These are phyloP conservation scores for Phytophthora foliorum DNA, from an alignment of 352 stramenopile genomes.

Conservation along the genomic window DNA sequence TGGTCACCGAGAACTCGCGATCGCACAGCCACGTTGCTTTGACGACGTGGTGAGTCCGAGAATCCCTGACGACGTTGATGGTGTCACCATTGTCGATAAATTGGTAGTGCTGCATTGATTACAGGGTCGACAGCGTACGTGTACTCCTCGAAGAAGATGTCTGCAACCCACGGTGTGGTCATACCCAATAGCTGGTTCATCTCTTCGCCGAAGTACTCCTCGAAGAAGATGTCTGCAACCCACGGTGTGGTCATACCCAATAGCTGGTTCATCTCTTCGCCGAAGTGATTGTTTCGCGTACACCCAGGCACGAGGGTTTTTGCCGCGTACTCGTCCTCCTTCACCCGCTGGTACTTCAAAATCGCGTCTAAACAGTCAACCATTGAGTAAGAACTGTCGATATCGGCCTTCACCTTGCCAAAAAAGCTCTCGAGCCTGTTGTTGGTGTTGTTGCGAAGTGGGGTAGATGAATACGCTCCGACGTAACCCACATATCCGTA, in stretches of 20 bases:
- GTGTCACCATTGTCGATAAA: too few relatives aligned
- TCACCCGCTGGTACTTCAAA: not conserved
- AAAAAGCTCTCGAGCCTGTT: too few relatives aligned
- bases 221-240: not conserved
- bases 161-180: too few relatives aligned
- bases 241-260: not conserved
- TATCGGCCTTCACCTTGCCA: not conserved
- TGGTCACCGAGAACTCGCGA: not conserved
- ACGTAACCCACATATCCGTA: slow-evolving; percentile 9
- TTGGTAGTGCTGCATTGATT: too few relatives aligned
- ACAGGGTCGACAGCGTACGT: too few relatives aligned
- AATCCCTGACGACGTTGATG: not conserved
- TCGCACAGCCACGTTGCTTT: not conserved
- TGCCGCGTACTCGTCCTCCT: not conserved
- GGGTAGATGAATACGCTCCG: not conserved
- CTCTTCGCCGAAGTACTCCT: not conserved
- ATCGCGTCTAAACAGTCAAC: not conserved
- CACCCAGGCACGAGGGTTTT: not conserved
- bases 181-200: too few relatives aligned
- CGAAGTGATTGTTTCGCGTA: not conserved
- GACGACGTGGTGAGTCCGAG: not conserved
- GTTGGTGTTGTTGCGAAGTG: slow-evolving; percentile 12
- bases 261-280: slow-evolving; percentile 4
- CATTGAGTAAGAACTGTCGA: not conserved
- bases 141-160: too few relatives aligned